phyloP scores from a whole-genome alignment of 805 yeast species.

The Saccharomycopsis sp. region DNA sequence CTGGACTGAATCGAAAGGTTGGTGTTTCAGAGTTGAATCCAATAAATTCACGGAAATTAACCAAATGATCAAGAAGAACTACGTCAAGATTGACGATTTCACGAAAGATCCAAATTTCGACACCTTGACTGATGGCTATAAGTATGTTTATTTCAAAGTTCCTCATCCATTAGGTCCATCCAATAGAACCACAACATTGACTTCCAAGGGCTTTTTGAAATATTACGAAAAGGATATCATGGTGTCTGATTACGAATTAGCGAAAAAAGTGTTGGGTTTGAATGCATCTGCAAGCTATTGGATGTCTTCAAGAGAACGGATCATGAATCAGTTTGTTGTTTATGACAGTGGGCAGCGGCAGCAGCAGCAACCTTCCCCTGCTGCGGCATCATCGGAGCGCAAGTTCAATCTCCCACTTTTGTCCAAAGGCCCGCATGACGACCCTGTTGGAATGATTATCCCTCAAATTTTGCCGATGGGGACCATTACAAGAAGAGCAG shows the following conservation, averaged over 20 bases:
- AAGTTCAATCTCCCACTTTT: conserved; percentile 10
- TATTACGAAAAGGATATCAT: conserved; percentile 67
- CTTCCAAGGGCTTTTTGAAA: conserved; percentile 66
- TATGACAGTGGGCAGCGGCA: conserved; percentile 29
- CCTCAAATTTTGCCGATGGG: conserved; percentile 92
- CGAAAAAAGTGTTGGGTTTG: conserved; percentile 68
- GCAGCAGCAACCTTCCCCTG: too few species aligned
- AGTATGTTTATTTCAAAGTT: conserved; percentile 45
- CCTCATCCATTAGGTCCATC: conserved; percentile 83
- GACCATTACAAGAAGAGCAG: conserved; percentile 91
- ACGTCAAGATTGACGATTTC: conserved; percentile 21
- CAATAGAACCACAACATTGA: conserved; percentile 61
- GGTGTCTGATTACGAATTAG: conserved; percentile 61
- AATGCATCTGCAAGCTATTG: conserved; percentile 83
- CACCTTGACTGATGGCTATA: conserved; percentile 11
- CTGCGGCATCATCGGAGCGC: too few species aligned
- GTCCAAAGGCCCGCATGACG: conserved; percentile 11
- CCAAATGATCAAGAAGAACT: conserved; percentile 28
- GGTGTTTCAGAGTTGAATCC: conserved; percentile 71
- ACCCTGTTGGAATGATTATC: conserved; percentile 58
- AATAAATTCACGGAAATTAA: conserved; percentile 25
- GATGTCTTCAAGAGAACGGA: conserved; percentile 84
- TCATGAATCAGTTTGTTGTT: conserved; percentile 78
- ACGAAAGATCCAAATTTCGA: conserved; percentile 19
- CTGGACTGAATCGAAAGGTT: conserved; percentile 75